Evolutionary conservation across 257 asterid species (phyloP).

Genomic region (Petunia secreta): DNA sequence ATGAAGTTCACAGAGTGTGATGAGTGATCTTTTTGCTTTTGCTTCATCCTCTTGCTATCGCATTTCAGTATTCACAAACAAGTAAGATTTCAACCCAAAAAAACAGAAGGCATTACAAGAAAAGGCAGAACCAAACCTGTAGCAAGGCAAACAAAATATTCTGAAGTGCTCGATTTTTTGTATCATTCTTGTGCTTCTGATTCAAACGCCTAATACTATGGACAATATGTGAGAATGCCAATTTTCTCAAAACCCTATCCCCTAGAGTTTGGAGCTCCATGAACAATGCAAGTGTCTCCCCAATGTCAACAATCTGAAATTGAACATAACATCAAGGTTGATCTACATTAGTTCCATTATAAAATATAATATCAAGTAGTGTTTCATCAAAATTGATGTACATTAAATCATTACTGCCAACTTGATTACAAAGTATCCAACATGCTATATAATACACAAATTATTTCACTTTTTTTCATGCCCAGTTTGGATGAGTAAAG

Average conservation of each 20-base stretch:
- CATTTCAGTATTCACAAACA: slow-evolving; percentile 23
- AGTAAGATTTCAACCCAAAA: slow-evolving; percentile 21
- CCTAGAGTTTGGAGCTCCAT: slow-evolving; percentile 93
- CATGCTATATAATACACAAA: background rate
- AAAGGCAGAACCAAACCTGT: slow-evolving; percentile 56
- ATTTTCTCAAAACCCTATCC: slow-evolving; percentile 57
- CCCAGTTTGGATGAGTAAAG: background rate
- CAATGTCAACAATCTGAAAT: slow-evolving; percentile 63
- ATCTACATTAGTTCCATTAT: background rate
- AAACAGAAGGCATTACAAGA: slow-evolving; percentile 21
- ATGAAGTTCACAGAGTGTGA: slow-evolving; percentile 77
- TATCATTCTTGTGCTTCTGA: slow-evolving; percentile 88
- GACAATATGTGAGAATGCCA: slow-evolving; percentile 79
- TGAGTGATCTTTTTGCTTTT: slow-evolving; percentile 77
- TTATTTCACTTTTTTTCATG: background rate
- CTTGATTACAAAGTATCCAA: slow-evolving; percentile 13
- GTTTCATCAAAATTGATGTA: slow-evolving; percentile 8
- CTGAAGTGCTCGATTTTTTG: slow-evolving; percentile 78
- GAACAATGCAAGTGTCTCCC: slow-evolving; percentile 69
- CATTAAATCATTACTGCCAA: background rate
- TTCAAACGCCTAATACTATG: slow-evolving; percentile 74
- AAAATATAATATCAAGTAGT: background rate
- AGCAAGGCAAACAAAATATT: slow-evolving; percentile 71
- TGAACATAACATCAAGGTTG: background rate
- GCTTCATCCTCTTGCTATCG: slow-evolving; percentile 89